phyloP scores from a whole-genome alignment of 805 yeast genomes.

The Martiniozyma abietophila region DNA sequence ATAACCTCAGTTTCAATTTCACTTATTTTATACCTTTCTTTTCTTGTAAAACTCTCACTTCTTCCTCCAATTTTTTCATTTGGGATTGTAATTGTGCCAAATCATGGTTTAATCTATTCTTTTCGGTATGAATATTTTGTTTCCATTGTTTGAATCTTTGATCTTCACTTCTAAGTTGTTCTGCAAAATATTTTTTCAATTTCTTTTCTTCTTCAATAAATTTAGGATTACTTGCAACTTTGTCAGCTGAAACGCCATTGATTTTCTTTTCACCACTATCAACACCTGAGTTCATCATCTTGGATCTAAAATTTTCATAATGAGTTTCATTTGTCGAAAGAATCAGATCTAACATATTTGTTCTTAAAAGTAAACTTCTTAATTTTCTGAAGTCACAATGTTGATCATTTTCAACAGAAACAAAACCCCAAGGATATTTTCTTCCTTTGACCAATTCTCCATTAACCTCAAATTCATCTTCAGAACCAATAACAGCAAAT shows the following conservation, averaged over 20 bases:
- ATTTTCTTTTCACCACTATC: slow-evolving; percentile 16
- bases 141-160: slow-evolving; percentile 99
- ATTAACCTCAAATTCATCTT: slow-evolving; percentile 55
- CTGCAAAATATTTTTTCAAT: slow-evolving; percentile 88
- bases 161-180: slow-evolving; percentile 93
- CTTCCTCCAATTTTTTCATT: slow-evolving; percentile 66
- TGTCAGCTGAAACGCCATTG: no score
- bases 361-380: slow-evolving; percentile 68
- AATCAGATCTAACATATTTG: slow-evolving; percentile 75
- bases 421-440: slow-evolving; percentile 85
- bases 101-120: slow-evolving; percentile 89
- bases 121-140: slow-evolving; percentile 88
- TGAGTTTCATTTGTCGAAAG: slow-evolving; percentile 74
- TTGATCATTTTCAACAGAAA: slow-evolving; percentile 76
- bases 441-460: slow-evolving; percentile 70
- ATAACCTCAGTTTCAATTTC: no score
- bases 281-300: slow-evolving; percentile 46
- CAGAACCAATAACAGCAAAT: slow-evolving; percentile 74
- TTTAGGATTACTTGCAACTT: slow-evolving; percentile 65
- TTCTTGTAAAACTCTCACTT: slow-evolving; percentile 53
- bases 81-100: slow-evolving; percentile 80
- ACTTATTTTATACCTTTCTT: slow-evolving; percentile 40
- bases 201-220: slow-evolving; percentile 95
- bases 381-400: slow-evolving; percentile 82
- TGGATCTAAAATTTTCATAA: slow-evolving; percentile 68